Conservation (phyloP, 2,329 filamentous ascomycete species). For the Davidsoniella eucalypti region DNA sequence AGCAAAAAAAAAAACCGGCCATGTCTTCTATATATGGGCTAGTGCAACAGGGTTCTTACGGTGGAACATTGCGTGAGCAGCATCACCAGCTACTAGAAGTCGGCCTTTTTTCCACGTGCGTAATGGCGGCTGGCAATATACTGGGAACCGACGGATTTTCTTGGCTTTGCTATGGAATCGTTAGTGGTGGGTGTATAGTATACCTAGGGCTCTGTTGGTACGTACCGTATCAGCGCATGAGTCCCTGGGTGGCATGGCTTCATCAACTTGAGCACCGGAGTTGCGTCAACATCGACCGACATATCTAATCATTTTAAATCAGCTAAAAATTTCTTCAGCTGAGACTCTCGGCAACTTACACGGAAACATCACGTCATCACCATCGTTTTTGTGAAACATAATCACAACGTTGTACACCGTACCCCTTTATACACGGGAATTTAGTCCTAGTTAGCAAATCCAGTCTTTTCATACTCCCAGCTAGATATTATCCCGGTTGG, state of each 20-base stretch:
- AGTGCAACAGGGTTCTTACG: neutral
- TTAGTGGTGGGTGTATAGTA: neutral
- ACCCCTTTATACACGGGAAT: constrained; percentile 14
- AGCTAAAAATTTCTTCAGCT: too few relatives aligned
- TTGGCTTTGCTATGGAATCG: constrained; percentile 19
- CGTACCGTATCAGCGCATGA: neutral
- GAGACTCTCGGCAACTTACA: too few relatives aligned
- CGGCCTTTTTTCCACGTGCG: constrained; percentile 20
- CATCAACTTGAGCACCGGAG: constrained; percentile 14
- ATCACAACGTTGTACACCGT: constrained; percentile 22
- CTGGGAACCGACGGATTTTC: constrained; percentile 21
- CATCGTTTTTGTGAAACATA: constrained; percentile 16
- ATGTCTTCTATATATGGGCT: neutral
- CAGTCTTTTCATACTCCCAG: neutral
- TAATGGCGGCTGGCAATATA: constrained; percentile 21
- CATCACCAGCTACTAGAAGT: constrained; percentile 22
- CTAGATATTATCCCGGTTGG: neutral
- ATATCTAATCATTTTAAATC: too few relatives aligned
- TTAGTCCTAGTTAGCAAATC: constrained; percentile 1
- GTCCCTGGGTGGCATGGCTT: constrained; percentile 15
- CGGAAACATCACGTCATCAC: too few relatives aligned
- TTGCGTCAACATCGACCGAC: too few relatives aligned
- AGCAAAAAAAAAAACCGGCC: constrained; percentile 13
- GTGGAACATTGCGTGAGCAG: constrained; percentile 24
- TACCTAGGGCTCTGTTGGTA: neutral